Evolutionary conservation across 148 eudicot species (phyloP), one percentile per base, ranked within the genome.

Genomic region (Rhododendron griersonianum): DNA sequence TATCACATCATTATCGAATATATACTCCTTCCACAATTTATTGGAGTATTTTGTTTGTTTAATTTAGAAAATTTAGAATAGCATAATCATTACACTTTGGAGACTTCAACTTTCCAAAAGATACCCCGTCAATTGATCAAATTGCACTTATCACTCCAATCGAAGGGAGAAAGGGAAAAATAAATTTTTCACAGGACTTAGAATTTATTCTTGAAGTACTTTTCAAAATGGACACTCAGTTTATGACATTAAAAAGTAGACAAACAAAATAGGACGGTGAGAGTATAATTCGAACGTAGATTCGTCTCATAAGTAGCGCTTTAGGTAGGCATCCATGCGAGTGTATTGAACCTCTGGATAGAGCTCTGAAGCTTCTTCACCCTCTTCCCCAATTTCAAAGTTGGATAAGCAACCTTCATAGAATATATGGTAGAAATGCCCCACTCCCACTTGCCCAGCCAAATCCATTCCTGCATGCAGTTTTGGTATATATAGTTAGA

Each of bases 361-460:
- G 51, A 92, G 91, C 83, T 84, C 78, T 0, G 92, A 89, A 63
- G 94, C 94, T 65, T 90, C 92, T 88, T 87, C 94, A 25, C 88
- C 89, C 28, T 82, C 87, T 55, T 89, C 91, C 19, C 90, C 90
- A 16, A 91, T 88, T 39, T 90, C 89, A 37, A 92, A 92, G 81
- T 91, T 91, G 80, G 90, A 84, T 30, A 91, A 53, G 79, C 94
- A 89, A 4, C 95, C 93, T 63, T 93, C 95, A 28, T 93, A 93
- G 87, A 84, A 93, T 13, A 93, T 87, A 78, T 93, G 95, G 65
- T 91, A 93, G 81, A 93, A 89, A 85, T 92, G 95, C 35, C 92
- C 91, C 3, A 92, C 63, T 83, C 89, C 95, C 25, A 90, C 95
- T 90, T 91, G 91, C 1, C 15, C 25, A 50, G 88, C 91, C 57